Base-by-base conservation (phyloP, 306 rosid species). In the Pachyrhizus erosus region DNA sequence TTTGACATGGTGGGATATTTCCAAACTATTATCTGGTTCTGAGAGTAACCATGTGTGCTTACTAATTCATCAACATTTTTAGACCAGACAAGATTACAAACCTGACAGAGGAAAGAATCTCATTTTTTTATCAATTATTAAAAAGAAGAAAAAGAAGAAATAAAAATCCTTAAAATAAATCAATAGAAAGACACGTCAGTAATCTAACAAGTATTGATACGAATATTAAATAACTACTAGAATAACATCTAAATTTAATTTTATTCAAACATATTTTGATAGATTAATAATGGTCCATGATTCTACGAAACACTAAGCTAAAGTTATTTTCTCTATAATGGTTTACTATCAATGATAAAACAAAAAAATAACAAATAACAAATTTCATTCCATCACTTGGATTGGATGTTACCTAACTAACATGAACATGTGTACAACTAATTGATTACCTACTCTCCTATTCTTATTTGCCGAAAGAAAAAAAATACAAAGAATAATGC, bases 21-120 rank as follows among this genome's bases (percentile, higher is more conserved):
- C 98, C 98, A 92, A 80, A 94, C 96, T 66, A 91, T 91, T 80
- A 94, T 94, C 81, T 94, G 97, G 87, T 94, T 94, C 87, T 92
- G 98, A 82, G 98, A 94, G 87, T 92, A 94, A 4, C 98, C 98
- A 62, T 94, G 98, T 11, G 98, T 94, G 92, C 98, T 94, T 60
- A 94, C 98, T 13, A 94, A 89, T 86, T 94, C 98, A 33, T 92
- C 92, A 57, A 94, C 98, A 86, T 94, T 92, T 88, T 94, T 94
- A 15, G 98, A 94, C 98, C 98, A 94, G 60, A 85, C 97, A 52
- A 94, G 97, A 84, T 92, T 94, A 91, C 98, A 94, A 21, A 94
- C 98, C 98, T 94, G 87, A 43, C 70, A 80, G 39, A 66, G 55
- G 70, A 54, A 62, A 57, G 33, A 65, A 67, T 48, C 84, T 34